A percentile compares a stretch with the other conserved stretches of the same genome.
phyloP scores from a whole-genome alignment of 768 basidiomycete species.

The Boletus sp. region DNA sequence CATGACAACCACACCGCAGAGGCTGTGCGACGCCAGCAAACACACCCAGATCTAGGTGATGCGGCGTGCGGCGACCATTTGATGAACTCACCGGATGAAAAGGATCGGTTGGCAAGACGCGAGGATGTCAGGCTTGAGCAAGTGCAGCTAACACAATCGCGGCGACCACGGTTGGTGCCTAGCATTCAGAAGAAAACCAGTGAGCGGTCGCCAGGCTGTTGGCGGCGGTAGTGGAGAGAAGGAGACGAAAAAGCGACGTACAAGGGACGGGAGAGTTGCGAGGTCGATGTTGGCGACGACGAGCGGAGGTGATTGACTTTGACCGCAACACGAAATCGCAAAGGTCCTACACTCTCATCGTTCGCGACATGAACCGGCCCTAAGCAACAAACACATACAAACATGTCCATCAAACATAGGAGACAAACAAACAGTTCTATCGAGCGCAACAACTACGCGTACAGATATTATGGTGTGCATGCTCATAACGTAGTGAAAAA shows the following conservation, averaged over 20 bases:
- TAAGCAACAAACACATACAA: conserved; percentile 36
- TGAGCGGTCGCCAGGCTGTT: conserved; percentile 17
- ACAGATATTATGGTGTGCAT: conserved; percentile 29
- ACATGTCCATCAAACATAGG: not conserved
- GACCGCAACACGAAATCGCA: conserved; percentile 29
- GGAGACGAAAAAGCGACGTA: conserved; percentile 15
- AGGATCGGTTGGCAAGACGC: conserved; percentile 17
- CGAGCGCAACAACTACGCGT: conserved; percentile 10
- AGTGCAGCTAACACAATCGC: conserved; percentile 27
- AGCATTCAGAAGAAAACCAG: conserved; percentile 15
- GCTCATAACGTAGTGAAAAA: conserved; percentile 20
- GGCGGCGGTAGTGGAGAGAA: not conserved
- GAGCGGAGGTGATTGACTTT: conserved; percentile 27
- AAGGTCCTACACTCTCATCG: conserved; percentile 14
- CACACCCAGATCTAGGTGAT: conserved; percentile 6
- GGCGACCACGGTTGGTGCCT: conserved; percentile 28
- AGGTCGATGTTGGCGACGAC: conserved; percentile 31
- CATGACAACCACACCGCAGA: conserved; percentile 32
- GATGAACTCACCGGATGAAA: conserved; percentile 23
- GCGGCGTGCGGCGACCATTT: not conserved
- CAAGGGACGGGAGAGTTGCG: conserved; percentile 14
- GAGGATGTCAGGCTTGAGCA: conserved; percentile 21
- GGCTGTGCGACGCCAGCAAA: conserved; percentile 24
- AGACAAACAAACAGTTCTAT: not conserved
- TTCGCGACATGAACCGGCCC: conserved; percentile 32